phyloP scores from a whole-genome alignment of 352 stramenopile species.

The Hyaloperonospora brassicae region DNA sequence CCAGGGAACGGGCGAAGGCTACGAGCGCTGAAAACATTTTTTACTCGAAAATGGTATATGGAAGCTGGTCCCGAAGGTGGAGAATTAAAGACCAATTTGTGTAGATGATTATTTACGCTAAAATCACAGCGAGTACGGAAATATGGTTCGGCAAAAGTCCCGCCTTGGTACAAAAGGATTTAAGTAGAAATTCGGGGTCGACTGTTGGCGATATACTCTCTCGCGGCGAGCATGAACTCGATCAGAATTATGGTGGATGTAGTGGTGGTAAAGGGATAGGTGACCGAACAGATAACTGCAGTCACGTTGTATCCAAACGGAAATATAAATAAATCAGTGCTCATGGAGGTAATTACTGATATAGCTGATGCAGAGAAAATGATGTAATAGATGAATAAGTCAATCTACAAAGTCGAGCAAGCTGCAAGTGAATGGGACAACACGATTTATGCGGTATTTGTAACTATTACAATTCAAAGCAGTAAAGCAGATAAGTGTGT shows the following conservation, averaged over 20 bases:
- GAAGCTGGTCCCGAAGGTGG: background rate
- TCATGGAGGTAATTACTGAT: background rate
- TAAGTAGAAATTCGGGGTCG: too few relatives aligned
- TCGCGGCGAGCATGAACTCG: too few relatives aligned
- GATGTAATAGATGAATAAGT: background rate
- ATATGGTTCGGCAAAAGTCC: background rate
- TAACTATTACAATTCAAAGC: background rate
- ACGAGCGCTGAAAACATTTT: too few relatives aligned
- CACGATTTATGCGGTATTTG: background rate
- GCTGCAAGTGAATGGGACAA: background rate
- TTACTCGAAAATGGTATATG: background rate
- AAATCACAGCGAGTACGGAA: background rate
- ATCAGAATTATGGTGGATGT: background rate
- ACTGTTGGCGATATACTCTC: too few relatives aligned
- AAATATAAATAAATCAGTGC: background rate
- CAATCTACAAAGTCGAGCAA: background rate
- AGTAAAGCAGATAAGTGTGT: background rate
- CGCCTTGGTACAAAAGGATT: background rate
- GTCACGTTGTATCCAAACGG: too few relatives aligned
- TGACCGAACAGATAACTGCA: background rate
- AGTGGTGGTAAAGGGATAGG: background rate
- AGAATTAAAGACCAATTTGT: background rate
- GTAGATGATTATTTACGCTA: background rate
- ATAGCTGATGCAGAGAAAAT: background rate
- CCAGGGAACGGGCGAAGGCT: too few relatives aligned